phyloP scores from a whole-genome alignment of 1,139 yeast genomes.

The Suhomyces bribrorum region DNA sequence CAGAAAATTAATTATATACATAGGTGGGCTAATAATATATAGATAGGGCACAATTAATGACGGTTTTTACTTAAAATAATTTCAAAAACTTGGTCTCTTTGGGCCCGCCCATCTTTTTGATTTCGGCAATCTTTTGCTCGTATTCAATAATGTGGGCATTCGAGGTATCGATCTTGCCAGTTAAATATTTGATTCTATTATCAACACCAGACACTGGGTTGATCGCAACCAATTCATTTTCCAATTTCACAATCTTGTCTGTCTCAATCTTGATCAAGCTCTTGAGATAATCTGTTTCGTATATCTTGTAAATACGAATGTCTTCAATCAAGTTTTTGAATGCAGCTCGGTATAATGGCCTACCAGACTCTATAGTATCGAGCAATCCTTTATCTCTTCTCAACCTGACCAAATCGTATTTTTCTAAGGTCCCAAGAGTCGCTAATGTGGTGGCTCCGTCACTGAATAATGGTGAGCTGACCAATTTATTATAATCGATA shows the following conservation, averaged over 20 bases:
- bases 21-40: too few relatives aligned
- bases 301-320: constrained; percentile 53
- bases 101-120: constrained; percentile 13
- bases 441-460: constrained; percentile 49
- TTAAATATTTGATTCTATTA: constrained; percentile 63
- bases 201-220: constrained; percentile 54
- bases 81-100: constrained; percentile 15
- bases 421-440: constrained; percentile 71
- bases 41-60: too few relatives aligned
- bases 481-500: constrained; percentile 53
- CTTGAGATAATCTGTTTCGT: constrained; percentile 64
- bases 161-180: constrained; percentile 61
- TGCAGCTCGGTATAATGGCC: constrained; percentile 84
- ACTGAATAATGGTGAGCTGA: constrained; percentile 65
- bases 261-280: constrained; percentile 60
- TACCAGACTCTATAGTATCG: constrained; percentile 67
- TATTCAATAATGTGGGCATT: constrained; percentile 49
- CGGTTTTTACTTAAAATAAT: constrained; percentile 2
- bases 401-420: constrained; percentile 70
- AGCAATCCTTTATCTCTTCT: constrained; percentile 76
- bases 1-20: constrained; percentile 4
- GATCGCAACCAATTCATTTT: constrained; percentile 67
- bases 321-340: constrained; percentile 66
- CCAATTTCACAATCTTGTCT: constrained; percentile 62
- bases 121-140: constrained; percentile 30